These are phyloP conservation scores for Ustilago esculenta DNA, from an alignment of 1,284 basidiomycete genomes.

Conservation along the genomic window DNA sequence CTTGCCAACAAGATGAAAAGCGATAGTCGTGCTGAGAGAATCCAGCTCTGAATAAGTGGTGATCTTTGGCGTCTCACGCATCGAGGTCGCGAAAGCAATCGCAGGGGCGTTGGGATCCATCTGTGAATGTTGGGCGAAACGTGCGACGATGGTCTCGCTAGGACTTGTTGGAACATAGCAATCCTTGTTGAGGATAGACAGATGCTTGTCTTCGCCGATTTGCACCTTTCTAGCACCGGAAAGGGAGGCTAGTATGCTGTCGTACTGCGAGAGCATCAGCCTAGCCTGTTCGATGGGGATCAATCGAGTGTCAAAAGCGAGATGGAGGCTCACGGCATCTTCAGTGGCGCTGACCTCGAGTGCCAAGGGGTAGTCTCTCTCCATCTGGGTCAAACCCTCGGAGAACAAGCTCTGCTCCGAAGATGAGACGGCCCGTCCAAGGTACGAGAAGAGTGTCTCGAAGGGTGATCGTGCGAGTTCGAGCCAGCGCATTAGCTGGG, in stretches of 20 bases:
- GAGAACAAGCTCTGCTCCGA: conserved; percentile 5
- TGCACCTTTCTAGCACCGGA: background rate
- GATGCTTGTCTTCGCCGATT: background rate
- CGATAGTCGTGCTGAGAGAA: conserved; percentile 40
- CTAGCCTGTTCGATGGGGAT: conserved; percentile 45
- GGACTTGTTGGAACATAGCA: conserved; percentile 26
- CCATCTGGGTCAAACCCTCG: conserved; percentile 38
- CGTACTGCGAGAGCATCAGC: conserved; percentile 50
- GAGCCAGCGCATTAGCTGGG: conserved; percentile 51
- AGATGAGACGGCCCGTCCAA: conserved; percentile 15
- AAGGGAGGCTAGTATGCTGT: conserved; percentile 14
- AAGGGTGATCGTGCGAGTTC: conserved; percentile 37
- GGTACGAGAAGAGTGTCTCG: conserved; percentile 58
- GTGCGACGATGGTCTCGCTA: conserved; percentile 45
- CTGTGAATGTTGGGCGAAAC: conserved; percentile 35
- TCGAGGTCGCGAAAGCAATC: conserved; percentile 39
- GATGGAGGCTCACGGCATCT: conserved; percentile 33
- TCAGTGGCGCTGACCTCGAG: conserved; percentile 49
- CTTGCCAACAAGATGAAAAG: conserved; percentile 24
- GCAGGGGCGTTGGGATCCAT: conserved; percentile 43
- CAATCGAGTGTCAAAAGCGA: conserved; percentile 38
- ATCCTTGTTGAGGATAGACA: conserved; percentile 40
- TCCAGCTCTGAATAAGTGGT: conserved; percentile 57
- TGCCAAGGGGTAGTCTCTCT: conserved; percentile 55
- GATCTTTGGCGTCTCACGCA: conserved; percentile 21